phyloP scores from a whole-genome alignment of 192 early-diverging fungal genomes.

The Neocallimastix lanati region DNA sequence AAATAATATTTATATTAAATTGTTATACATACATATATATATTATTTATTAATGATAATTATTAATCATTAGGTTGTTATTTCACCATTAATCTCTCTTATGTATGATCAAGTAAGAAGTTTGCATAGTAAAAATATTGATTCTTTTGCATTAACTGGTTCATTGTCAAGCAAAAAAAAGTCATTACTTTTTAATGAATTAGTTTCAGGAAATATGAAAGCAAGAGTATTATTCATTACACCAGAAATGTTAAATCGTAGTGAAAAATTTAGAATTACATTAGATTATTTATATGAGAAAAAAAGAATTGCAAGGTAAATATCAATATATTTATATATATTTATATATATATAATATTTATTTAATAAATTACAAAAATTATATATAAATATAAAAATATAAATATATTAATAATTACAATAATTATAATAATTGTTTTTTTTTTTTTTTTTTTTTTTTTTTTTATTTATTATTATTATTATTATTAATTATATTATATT shows the following conservation, averaged over 20 bases:
- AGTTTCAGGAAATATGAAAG: background rate
- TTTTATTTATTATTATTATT: too few species aligned
- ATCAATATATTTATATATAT: too few species aligned
- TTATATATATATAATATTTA: too few species aligned
- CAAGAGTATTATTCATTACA: background rate
- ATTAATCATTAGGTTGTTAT: slow-evolving; percentile 31
- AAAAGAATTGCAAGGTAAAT: background rate
- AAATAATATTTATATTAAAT: too few species aligned
- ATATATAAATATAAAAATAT: background rate
- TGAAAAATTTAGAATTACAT: background rate
- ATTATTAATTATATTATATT: too few species aligned
- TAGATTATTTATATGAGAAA: background rate
- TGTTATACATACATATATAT: too few species aligned
- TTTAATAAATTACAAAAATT: too few species aligned
- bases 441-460: too few species aligned
- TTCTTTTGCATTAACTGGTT: background rate
- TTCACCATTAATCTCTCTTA: slow-evolving; percentile 85
- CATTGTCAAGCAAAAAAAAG: background rate
- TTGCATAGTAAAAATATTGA: slow-evolving; percentile 18
- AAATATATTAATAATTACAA: slow-evolving; percentile 4
- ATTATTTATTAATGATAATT: background rate
- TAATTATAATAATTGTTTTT: too few species aligned
- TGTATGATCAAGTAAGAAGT: slow-evolving; percentile 80
- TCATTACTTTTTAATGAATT: background rate
- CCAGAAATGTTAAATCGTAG: slow-evolving; percentile 1